Percentiles rank a stretch among this genome's conserved stretches.
Conservation (phyloP, 208 protist genomes). For the Leishmania braziliensis region DNA sequence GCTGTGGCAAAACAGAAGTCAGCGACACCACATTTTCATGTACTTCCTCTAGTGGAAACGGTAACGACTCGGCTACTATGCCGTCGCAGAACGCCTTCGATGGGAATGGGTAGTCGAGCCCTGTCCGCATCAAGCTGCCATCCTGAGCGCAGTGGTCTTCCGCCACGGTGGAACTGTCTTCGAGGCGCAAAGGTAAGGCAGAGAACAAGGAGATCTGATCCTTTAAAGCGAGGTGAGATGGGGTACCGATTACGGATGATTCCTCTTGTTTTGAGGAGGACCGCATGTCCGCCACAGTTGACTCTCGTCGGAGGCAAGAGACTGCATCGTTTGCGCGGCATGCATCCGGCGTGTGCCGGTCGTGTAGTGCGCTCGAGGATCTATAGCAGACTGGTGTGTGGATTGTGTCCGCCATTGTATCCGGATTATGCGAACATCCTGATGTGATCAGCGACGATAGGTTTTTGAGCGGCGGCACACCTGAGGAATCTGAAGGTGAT, state of each 20-base stretch:
- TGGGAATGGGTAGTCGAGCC: no score
- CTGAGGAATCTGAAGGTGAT: not conserved
- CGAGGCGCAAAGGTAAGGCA: not conserved
- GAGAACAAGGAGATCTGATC: not conserved
- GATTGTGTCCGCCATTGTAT: not conserved
- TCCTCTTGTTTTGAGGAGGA: not conserved
- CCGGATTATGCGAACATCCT: not conserved
- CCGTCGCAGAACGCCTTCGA: not conserved
- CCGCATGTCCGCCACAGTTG: not conserved
- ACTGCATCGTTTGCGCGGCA: not conserved
- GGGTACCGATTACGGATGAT: not conserved
- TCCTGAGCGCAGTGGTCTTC: not conserved
- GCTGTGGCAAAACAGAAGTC: not conserved
- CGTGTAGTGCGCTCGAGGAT: not conserved
- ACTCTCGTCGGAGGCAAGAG: not conserved
- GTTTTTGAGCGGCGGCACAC: no score
- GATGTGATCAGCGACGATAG: not conserved
- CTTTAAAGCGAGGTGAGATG: not conserved
- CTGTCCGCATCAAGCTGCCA: not conserved
- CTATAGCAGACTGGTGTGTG: not conserved
- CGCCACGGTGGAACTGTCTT: not conserved
- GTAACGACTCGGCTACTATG: not conserved
- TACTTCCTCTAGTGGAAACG: not conserved
- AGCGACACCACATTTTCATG: not conserved
- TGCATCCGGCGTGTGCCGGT: not conserved